phyloP scores from a whole-genome alignment of 73 alveolate species.

The Paramecium bursaria region DNA sequence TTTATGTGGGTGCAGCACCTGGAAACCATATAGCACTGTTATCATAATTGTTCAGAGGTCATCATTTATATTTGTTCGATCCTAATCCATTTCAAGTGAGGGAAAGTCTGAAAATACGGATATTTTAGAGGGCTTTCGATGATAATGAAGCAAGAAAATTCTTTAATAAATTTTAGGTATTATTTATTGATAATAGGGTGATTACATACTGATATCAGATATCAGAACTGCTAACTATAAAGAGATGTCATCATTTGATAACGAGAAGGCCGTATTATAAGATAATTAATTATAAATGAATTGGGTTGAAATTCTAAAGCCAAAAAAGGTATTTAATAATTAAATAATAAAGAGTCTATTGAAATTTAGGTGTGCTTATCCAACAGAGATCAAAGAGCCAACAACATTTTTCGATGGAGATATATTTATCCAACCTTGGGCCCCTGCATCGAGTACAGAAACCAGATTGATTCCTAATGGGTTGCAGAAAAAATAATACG shows the following conservation, averaged over 20 bases:
- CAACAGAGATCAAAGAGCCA: constrained; percentile 51
- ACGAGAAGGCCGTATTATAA: constrained; percentile 39
- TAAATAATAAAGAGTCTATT: neutral
- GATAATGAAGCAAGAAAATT: constrained; percentile 28
- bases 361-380: constrained; percentile 53
- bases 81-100: constrained; percentile 34
- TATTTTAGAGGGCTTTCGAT: constrained; percentile 2
- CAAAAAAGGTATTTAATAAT: constrained; percentile 1
- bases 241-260: constrained; percentile 35
- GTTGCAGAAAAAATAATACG: neutral
- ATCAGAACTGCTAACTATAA: constrained; percentile 58
- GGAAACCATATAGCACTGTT: constrained; percentile 13
- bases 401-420: constrained; percentile 48
- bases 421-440: constrained; percentile 46
- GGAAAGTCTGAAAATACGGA: neutral
- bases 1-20: constrained; percentile 61
- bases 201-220: constrained; percentile 50
- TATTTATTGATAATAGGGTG: constrained; percentile 39
- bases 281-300: constrained; percentile 60
- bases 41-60: constrained; percentile 9
- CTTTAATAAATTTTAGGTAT: constrained; percentile 34
- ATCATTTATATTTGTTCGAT: constrained; percentile 24
- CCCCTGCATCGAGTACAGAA: constrained; percentile 48
- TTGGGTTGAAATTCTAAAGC: constrained; percentile 47
- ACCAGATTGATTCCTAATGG: constrained; percentile 19